These are phyloP conservation scores for Naganishia onofrii DNA, from an alignment of 768 basidiomycete species.

Conservation along the genomic window DNA sequence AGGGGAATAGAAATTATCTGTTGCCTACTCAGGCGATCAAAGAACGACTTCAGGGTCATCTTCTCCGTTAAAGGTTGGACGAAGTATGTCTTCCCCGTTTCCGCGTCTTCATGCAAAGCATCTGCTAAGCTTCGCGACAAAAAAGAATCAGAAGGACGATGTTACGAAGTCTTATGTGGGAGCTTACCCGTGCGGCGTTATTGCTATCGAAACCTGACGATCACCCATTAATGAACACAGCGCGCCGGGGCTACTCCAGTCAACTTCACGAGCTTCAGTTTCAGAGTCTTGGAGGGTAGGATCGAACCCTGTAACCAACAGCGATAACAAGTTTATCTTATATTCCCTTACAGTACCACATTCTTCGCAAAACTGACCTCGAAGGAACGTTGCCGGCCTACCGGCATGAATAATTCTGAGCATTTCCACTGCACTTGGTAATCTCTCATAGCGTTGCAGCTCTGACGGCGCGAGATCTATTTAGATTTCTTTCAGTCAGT, in stretches of 20 bases:
- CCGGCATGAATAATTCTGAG: constrained; percentile 4
- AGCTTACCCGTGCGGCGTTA: constrained; percentile 31
- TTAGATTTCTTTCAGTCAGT: too few species aligned
- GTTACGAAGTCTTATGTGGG: too few species aligned
- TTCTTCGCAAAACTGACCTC: too few species aligned
- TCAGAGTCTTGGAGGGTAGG: not conserved
- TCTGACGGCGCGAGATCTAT: constrained; percentile 8
- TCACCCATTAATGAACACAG: constrained; percentile 14
- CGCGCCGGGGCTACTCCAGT: not conserved
- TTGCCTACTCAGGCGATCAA: constrained; percentile 54
- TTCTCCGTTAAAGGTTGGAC: constrained; percentile 68
- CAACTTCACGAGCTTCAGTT: not conserved
- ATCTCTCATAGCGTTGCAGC: not conserved
- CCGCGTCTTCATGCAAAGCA: constrained; percentile 59
- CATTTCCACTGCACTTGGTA: constrained; percentile 6
- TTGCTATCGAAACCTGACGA: constrained; percentile 22
- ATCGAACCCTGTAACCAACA: not conserved
- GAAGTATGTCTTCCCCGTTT: constrained; percentile 66
- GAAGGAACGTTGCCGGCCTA: not conserved
- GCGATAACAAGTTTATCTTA: too few species aligned
- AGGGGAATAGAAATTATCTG: not conserved
- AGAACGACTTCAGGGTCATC: constrained; percentile 65
- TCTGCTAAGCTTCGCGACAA: constrained; percentile 64
- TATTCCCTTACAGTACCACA: too few species aligned
- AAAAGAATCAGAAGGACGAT: not conserved